Percentiles rank a stretch among this genome's conserved stretches.
These are phyloP conservation scores for Ceratocystiopsis sp. DNA, from an alignment of 2,329 filamentous ascomycete species.

Conservation along the genomic window DNA sequence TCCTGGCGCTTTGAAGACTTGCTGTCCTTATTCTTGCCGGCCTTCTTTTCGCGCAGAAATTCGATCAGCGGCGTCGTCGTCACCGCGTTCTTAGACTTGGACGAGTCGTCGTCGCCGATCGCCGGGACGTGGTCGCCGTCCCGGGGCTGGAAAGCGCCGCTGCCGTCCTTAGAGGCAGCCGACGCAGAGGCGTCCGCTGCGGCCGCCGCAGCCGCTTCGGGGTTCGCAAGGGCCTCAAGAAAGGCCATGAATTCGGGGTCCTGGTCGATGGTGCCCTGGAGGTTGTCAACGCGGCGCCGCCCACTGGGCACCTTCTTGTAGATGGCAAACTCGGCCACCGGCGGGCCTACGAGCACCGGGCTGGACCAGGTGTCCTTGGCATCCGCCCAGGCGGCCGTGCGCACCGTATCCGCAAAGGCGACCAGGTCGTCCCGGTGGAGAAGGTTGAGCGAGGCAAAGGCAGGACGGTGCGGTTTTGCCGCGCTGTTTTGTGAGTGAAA, in stretches of 20 bases:
- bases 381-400: conserved; percentile 58
- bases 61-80: conserved; percentile 82
- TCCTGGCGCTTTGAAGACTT: conserved; percentile 33
- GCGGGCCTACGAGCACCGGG: conserved; percentile 58
- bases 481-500: conserved; percentile 31
- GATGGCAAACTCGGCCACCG: conserved; percentile 63
- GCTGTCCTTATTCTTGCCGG: conserved; percentile 47
- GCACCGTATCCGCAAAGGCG: conserved; percentile 52
- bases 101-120: conserved; percentile 24
- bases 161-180: conserved; percentile 1
- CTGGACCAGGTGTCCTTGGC: conserved; percentile 59
- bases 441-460: conserved; percentile 69
- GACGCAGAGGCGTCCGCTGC: not conserved
- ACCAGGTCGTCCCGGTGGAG: conserved; percentile 52
- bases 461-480: conserved; percentile 70
- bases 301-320: conserved; percentile 68
- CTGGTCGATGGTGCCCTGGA: conserved; percentile 90
- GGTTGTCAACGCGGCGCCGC: conserved; percentile 60
- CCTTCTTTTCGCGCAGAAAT: conserved; percentile 82
- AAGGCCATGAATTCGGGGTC: conserved; percentile 93
- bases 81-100: conserved; percentile 39
- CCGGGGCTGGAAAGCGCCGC: not conserved
- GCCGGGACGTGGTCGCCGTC: not conserved
- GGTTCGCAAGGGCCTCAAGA: conserved; percentile 70
- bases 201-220: conserved; percentile 17